A percentile compares a stretch with the other conserved stretches of the same genome.
phyloP scores from a whole-genome alignment of 352 stramenopile genomes.

The Globisporangium lucens region DNA sequence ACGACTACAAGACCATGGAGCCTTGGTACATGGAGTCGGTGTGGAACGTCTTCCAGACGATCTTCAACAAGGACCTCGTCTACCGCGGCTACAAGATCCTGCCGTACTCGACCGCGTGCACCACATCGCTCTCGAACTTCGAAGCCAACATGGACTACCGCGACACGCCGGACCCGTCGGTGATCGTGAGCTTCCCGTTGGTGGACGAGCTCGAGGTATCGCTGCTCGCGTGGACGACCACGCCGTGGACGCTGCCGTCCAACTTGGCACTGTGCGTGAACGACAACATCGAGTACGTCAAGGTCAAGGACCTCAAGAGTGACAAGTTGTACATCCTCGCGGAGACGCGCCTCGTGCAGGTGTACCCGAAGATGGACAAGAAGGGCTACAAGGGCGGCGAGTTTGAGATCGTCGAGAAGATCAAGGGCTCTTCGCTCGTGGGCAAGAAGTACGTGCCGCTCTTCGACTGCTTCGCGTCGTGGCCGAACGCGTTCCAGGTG shows the following conservation, averaged over 20 bases:
- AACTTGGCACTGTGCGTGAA: conserved; percentile 99
- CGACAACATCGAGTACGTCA: conserved; percentile 95
- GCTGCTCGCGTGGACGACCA: conserved; percentile 98
- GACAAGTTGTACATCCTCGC: conserved; percentile 93
- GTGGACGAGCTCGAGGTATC: conserved; percentile 83
- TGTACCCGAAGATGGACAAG: conserved; percentile 98
- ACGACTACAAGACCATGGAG: conserved; percentile 99
- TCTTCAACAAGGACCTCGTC: conserved; percentile 98
- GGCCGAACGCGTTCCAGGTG: conserved; percentile 93
- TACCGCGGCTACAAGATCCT: conserved; percentile 99
- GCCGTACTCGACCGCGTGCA: conserved; percentile 98
- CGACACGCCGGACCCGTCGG: conserved; percentile 96
- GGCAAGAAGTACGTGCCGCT: conserved; percentile 96
- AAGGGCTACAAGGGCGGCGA: conserved; percentile 95
- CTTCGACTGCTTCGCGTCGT: conserved; percentile 94
- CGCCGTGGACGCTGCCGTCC: conserved; percentile 98
- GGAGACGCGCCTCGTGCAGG: conserved; percentile 90
- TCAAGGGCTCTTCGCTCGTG: conserved; percentile 91
- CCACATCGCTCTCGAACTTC: conserved; percentile 99
- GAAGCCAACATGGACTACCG: conserved; percentile 99
- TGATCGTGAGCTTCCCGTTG: conserved; percentile 96
- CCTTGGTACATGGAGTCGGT: conserved; percentile 99
- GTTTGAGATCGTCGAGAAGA: conserved; percentile 90
- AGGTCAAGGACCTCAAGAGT: conserved; percentile 93
- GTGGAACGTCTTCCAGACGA: conserved; percentile 99